phyloP scores from a whole-genome alignment of 306 rosid species.

The Senna tora region DNA sequence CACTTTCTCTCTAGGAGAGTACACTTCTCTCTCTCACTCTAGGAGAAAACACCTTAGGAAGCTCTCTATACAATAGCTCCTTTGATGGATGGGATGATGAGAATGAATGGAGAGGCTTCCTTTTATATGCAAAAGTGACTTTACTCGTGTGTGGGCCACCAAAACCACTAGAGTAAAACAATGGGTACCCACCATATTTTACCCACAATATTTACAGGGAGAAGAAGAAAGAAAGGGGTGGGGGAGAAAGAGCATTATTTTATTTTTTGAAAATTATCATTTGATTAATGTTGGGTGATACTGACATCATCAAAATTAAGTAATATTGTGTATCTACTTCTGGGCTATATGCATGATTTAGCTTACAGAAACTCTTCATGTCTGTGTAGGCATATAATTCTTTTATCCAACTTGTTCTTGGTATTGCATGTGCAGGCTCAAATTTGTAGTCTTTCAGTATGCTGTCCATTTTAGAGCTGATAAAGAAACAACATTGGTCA shows the following conservation, averaged over 20 bases:
- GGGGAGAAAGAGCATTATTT: neutral
- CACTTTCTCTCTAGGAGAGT: too few species aligned
- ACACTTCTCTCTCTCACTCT: too few species aligned
- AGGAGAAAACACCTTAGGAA: too few species aligned
- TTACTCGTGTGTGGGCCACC: too few species aligned
- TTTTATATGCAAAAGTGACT: too few species aligned
- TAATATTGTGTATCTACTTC: neutral
- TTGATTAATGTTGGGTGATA: neutral
- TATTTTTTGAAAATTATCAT: neutral
- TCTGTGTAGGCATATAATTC: neutral
- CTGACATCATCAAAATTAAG: neutral
- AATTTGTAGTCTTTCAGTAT: slow-evolving; percentile 32
- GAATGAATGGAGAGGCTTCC: too few species aligned
- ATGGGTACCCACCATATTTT: too few species aligned
- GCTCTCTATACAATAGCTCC: too few species aligned
- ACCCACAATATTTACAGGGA: too few species aligned
- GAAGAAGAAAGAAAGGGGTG: too few species aligned
- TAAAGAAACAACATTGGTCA: slow-evolving; percentile 75
- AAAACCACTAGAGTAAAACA: too few species aligned
- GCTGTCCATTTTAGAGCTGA: slow-evolving; percentile 53
- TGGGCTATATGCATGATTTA: neutral
- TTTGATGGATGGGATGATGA: too few species aligned
- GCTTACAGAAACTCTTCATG: neutral
- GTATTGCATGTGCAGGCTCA: slow-evolving; percentile 36
- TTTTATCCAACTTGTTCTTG: slow-evolving; percentile 8